Evolutionary conservation across 1,284 basidiomycete species (phyloP).

Genomic region (Cutaneotrichosporon sp.): DNA sequence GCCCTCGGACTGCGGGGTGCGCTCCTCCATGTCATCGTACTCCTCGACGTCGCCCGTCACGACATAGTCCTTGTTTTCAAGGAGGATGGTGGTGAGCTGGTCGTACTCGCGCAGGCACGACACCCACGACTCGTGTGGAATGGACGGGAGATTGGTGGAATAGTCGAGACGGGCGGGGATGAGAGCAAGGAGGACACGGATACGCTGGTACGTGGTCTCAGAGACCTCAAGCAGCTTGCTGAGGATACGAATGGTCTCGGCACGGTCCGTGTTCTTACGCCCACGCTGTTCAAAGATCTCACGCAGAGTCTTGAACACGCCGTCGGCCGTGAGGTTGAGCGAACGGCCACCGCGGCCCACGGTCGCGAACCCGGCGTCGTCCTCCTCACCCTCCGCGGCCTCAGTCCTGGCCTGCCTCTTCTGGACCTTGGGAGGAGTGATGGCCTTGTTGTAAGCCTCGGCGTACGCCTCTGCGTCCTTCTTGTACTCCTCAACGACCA

Average conservation of each 20-base stretch:
- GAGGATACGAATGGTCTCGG: conserved; percentile 87
- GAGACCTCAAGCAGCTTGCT: conserved; percentile 84
- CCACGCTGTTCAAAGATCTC: conserved; percentile 91
- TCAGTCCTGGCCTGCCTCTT: conserved; percentile 48
- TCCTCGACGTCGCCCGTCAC: conserved; percentile 80
- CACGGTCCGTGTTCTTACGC: conserved; percentile 97
- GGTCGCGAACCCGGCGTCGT: conserved; percentile 66
- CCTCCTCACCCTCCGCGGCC: conserved; percentile 47
- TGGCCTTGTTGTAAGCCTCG: conserved; percentile 62
- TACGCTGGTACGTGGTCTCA: conserved; percentile 79
- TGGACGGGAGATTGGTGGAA: conserved; percentile 57
- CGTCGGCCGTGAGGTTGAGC: conserved; percentile 77
- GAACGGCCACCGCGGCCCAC: conserved; percentile 86
- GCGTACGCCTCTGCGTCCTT: conserved; percentile 87
- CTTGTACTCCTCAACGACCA: conserved; percentile 71
- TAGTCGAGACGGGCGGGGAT: conserved; percentile 97
- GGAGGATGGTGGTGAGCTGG: conserved; percentile 73
- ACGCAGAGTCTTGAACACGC: conserved; percentile 88
- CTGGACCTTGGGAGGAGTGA: conserved; percentile 51
- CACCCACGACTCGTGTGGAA: conserved; percentile 91
- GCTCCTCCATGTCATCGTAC: conserved; percentile 87
- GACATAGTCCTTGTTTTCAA: conserved; percentile 63
- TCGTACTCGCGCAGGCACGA: conserved; percentile 84
- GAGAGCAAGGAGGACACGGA: conserved; percentile 88
- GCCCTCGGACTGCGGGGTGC: conserved; percentile 58